Conservation (phyloP, 345 rosid genomes). For the Laguncularia racemosa region DNA sequence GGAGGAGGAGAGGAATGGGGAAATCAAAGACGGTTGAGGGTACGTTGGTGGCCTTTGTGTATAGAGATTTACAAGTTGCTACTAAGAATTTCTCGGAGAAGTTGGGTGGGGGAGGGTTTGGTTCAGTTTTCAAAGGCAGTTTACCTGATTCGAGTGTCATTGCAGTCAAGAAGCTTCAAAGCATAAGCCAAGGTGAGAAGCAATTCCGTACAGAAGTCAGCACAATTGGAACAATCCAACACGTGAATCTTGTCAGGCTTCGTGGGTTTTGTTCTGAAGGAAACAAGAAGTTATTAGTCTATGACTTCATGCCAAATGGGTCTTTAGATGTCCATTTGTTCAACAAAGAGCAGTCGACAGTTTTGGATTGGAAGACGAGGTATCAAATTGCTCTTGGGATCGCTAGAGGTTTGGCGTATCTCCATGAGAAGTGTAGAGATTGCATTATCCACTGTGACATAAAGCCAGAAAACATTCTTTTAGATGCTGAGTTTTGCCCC, state of each 20-base stretch:
- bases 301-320: constrained; percentile 35
- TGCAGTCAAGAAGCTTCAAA: constrained; percentile 78
- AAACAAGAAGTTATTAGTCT: constrained; percentile 20
- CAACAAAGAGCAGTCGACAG: background rate
- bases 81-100: constrained; percentile 71
- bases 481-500: constrained; percentile 8
- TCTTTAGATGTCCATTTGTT: constrained; percentile 17
- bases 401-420: constrained; percentile 13
- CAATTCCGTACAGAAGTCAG: constrained; percentile 38
- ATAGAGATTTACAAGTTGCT: constrained; percentile 58
- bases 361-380: background rate
- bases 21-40: constrained; percentile 38
- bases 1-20: constrained; percentile 13
- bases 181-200: constrained; percentile 57
- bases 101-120: constrained; percentile 81
- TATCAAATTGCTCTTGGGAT: constrained; percentile 11
- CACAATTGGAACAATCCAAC: constrained; percentile 33
- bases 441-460: constrained; percentile 23
- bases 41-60: constrained; percentile 52
- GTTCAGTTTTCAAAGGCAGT: constrained; percentile 74
- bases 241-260: constrained; percentile 25
- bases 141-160: constrained; percentile 54
- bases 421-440: constrained; percentile 19
- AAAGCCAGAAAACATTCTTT: constrained; percentile 22
- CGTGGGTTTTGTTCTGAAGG: constrained; percentile 28